phyloP scores from a whole-genome alignment of 1,139 yeast species.

The Yamadazyma oceani region DNA sequence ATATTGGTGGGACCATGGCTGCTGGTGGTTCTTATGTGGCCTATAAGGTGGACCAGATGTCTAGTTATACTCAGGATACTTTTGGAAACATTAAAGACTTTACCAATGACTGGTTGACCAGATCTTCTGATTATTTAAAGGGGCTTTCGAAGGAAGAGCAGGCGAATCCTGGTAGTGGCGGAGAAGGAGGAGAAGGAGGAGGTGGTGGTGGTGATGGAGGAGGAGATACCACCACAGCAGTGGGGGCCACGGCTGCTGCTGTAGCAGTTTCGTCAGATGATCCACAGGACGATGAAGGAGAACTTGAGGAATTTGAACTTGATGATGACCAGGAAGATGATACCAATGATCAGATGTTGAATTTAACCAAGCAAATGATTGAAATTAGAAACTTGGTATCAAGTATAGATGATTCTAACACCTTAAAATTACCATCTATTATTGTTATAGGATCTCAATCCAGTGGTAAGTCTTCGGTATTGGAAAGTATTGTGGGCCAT shows the following conservation, averaged over 20 bases:
- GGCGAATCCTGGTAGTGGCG: conserved; percentile 12
- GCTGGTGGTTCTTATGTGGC: conserved; percentile 94
- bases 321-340: conserved; percentile 46
- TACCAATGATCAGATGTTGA: conserved; percentile 76
- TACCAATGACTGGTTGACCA: conserved; percentile 46
- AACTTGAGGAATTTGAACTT: conserved; percentile 30
- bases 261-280: conserved; percentile 36
- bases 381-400: conserved; percentile 83
- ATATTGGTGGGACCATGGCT: conserved; percentile 85
- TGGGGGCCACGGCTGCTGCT: conserved; percentile 49
- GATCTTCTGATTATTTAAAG: conserved; percentile 44
- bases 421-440: conserved; percentile 84
- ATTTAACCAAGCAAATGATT: conserved; percentile 91
- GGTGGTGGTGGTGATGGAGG: conserved; percentile 31
- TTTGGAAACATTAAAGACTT: conserved; percentile 60
- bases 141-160: conserved; percentile 14
- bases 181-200: conserved; percentile 20
- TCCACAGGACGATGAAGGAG: conserved; percentile 27
- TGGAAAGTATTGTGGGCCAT: conserved; percentile 92
- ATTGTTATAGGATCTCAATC: conserved; percentile 98
- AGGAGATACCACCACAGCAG: conserved; percentile 39
- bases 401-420: conserved; percentile 73
- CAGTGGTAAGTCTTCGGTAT: conserved; percentile 92
- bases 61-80: conserved; percentile 66
- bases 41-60: conserved; percentile 87